phyloP scores from a whole-genome alignment of 148 eudicot species.

The Limonium bicolor region DNA sequence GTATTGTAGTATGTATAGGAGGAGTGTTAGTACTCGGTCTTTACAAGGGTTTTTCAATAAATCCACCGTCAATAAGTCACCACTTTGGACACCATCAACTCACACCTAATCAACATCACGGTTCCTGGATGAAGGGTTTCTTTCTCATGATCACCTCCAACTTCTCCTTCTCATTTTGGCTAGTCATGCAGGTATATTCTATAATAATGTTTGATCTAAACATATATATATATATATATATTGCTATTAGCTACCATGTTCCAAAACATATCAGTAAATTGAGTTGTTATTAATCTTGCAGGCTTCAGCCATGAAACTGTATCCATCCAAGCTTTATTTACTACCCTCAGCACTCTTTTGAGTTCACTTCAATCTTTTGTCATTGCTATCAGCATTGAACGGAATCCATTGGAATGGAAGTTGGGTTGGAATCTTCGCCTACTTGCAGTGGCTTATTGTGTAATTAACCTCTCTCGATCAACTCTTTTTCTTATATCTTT shows the following conservation, averaged over 20 bases:
- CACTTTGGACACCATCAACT: conserved; percentile 13
- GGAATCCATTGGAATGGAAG: conserved; percentile 48
- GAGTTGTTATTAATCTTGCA: neutral
- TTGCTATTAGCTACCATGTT: neutral
- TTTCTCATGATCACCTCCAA: conserved; percentile 48
- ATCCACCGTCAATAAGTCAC: conserved; percentile 10
- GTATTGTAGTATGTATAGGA: conserved; percentile 36
- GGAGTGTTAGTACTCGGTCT: conserved; percentile 58
- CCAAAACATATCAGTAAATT: neutral
- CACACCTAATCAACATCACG: conserved; percentile 2
- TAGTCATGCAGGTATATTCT: conserved; percentile 72
- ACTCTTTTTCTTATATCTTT: neutral
- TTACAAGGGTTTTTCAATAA: conserved; percentile 49
- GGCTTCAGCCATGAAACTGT: conserved; percentile 46
- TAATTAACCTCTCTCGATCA: conserved; percentile 11
- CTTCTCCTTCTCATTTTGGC: conserved; percentile 48
- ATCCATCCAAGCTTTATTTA: conserved; percentile 61
- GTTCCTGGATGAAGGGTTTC: conserved; percentile 63
- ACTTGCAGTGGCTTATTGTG: conserved; percentile 53
- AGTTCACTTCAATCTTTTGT: conserved; percentile 58
- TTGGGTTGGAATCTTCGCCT: conserved; percentile 67
- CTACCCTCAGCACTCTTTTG: conserved; percentile 47
- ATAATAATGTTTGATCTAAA: too few species aligned
- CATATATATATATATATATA: neutral
- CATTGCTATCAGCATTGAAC: conserved; percentile 48